Evolutionary conservation across 495 filamentous ascomycete species (phyloP).

Genomic region (Chaetomium cochliodes): DNA sequence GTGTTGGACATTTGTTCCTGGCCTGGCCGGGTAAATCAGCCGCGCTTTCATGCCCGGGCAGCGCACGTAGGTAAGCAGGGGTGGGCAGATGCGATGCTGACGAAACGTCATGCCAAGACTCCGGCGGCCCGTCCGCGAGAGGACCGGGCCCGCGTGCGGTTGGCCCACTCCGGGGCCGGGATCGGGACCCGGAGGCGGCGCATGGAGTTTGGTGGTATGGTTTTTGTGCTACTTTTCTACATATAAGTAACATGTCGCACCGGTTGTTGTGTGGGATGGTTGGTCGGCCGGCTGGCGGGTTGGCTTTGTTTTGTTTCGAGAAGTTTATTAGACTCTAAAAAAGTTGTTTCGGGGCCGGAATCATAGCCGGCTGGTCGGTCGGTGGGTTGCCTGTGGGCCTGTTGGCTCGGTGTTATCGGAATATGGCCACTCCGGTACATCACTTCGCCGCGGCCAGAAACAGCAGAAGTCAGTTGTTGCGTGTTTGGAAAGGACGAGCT

Average conservation of each 20-base stretch:
- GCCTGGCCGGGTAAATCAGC: not conserved
- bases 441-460: not conserved
- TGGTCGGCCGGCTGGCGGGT: not conserved
- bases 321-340: not conserved
- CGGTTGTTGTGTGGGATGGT: not conserved
- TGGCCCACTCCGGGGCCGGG: conserved; percentile 3
- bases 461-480: not conserved
- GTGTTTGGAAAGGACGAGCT: not conserved
- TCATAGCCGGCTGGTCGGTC: not conserved
- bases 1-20: not conserved
- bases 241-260: not conserved
- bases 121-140: too few species aligned
- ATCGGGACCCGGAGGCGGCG: conserved; percentile 9
- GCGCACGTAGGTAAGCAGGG: too few species aligned
- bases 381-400: not conserved
- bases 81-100: not conserved
- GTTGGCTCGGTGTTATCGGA: not conserved
- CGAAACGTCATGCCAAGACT: not conserved
- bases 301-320: conserved; percentile 13
- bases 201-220: not conserved
- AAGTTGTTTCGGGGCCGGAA: not conserved
- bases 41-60: not conserved
- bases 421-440: not conserved
- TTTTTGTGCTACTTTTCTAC: not conserved
- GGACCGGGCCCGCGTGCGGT: conserved; percentile 5